phyloP scores from a whole-genome alignment of 2,329 filamentous ascomycete genomes.

The Fusarium sp. region DNA sequence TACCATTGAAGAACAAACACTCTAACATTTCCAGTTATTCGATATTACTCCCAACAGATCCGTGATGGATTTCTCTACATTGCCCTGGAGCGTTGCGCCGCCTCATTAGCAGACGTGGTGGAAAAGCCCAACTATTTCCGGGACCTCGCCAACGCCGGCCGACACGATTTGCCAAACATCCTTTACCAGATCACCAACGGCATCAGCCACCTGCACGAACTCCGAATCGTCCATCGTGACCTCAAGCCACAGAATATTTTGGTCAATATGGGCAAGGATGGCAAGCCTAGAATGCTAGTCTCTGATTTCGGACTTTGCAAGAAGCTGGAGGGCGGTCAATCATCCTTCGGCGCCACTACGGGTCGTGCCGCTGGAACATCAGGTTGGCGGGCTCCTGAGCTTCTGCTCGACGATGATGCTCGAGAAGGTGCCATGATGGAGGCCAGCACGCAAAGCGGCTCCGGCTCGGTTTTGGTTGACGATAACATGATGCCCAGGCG shows the following conservation, averaged over 20 bases:
- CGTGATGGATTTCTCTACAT: slow-evolving; percentile 95
- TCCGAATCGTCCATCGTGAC: slow-evolving; percentile 96
- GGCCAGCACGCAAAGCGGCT: slow-evolving; percentile 67
- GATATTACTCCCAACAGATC: slow-evolving; percentile 92
- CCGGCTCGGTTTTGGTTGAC: slow-evolving; percentile 65
- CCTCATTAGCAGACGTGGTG: slow-evolving; percentile 90
- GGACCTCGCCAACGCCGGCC: slow-evolving; percentile 76
- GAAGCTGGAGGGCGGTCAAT: slow-evolving; percentile 93
- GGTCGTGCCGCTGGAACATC: slow-evolving; percentile 92
- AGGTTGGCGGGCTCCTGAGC: slow-evolving; percentile 95
- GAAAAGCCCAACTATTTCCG: slow-evolving; percentile 76
- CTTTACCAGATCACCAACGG: slow-evolving; percentile 91
- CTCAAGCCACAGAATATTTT: slow-evolving; percentile 98
- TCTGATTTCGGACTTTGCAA: slow-evolving; percentile 98
- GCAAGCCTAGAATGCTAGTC: slow-evolving; percentile 84
- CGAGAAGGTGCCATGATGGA: slow-evolving; percentile 60
- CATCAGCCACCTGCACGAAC: slow-evolving; percentile 85
- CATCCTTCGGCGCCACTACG: slow-evolving; percentile 93
- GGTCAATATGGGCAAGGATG: slow-evolving; percentile 76
- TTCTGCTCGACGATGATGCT: slow-evolving; percentile 82
- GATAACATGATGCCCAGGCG: slow-evolving; percentile 73
- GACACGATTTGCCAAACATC: slow-evolving; percentile 79
- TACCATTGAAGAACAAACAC: no score
- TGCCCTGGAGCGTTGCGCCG: slow-evolving; percentile 91
- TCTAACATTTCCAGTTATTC: slow-evolving; percentile 73